Evolutionary conservation across 305 asterid genomes (phyloP).

Genomic region (Fraxinus velutina): DNA sequence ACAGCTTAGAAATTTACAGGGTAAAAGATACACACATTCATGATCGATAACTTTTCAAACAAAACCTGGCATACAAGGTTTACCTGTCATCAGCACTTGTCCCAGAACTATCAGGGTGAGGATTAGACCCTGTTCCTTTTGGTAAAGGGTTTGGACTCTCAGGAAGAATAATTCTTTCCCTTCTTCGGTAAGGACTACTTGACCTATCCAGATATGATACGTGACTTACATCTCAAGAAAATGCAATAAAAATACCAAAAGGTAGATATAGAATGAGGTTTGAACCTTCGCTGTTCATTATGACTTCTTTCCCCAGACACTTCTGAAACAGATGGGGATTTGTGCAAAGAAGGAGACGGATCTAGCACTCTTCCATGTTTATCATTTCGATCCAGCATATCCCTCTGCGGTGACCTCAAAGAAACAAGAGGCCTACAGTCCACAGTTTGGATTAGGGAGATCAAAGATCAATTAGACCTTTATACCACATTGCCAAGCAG

Average conservation of each 20-base stretch:
- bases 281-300: constrained; percentile 39
- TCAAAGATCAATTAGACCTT: constrained; percentile 10
- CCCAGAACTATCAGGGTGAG: constrained; percentile 43
- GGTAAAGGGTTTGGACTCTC: constrained; percentile 35
- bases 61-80: constrained; percentile 32
- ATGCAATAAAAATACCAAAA: constrained; percentile 21
- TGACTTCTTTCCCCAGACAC: constrained; percentile 37
- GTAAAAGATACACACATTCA: constrained; percentile 7
- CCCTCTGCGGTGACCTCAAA: constrained; percentile 62
- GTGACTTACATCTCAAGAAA: constrained; percentile 8
- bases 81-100: constrained; percentile 38
- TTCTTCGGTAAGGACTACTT: constrained; percentile 34
- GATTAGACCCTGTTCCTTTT: constrained; percentile 35
- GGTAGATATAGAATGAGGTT: constrained; percentile 9
- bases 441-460: constrained; percentile 14
- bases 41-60: neutral
- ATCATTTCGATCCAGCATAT: constrained; percentile 34
- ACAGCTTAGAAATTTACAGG: constrained; percentile 17
- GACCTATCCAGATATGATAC: constrained; percentile 38
- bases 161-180: constrained; percentile 34
- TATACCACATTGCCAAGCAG: constrained; percentile 16
- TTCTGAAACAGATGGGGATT: constrained; percentile 44
- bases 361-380: constrained; percentile 36
- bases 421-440: constrained; percentile 45
- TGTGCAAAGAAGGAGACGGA: constrained; percentile 34